Percentiles rank a stretch among this genome's conserved stretches.
These are phyloP conservation scores for Tuber brumale DNA, from an alignment of 495 filamentous ascomycete species.

Conservation along the genomic window DNA sequence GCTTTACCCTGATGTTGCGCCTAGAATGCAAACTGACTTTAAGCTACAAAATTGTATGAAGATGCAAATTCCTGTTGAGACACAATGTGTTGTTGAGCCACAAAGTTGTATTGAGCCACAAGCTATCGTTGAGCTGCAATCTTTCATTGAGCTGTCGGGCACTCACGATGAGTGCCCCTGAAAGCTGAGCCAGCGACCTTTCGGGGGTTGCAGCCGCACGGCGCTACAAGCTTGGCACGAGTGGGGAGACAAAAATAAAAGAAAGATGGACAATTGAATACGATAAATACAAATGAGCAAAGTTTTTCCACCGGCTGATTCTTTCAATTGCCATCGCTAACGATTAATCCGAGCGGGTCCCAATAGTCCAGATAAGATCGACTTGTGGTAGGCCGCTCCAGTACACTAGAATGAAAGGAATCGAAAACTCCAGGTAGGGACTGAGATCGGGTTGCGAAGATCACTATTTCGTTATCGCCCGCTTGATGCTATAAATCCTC, in stretches of 20 bases:
- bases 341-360: neutral
- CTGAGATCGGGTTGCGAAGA: neutral
- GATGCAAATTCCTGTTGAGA: too few species aligned
- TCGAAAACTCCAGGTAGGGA: neutral
- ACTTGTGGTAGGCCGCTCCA: neutral
- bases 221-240: too few species aligned
- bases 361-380: neutral
- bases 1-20: too few species aligned
- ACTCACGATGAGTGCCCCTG: too few species aligned
- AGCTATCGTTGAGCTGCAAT: too few species aligned
- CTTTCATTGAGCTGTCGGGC: too few species aligned
- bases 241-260: neutral
- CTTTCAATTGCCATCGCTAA: neutral
- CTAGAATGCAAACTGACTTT: too few species aligned
- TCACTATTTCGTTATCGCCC: conserved; percentile 24
- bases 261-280: neutral
- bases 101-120: too few species aligned
- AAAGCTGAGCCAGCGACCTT: too few species aligned
- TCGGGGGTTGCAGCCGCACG: too few species aligned
- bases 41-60: too few species aligned
- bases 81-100: too few species aligned
- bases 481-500: conserved; percentile 9
- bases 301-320: neutral
- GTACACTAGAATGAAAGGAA: neutral
- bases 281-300: neutral